Percentiles rank a stretch among this genome's conserved stretches.
Conservation (phyloP, 192 early-diverging fungal species). For the Coemansia nantahalensis region DNA sequence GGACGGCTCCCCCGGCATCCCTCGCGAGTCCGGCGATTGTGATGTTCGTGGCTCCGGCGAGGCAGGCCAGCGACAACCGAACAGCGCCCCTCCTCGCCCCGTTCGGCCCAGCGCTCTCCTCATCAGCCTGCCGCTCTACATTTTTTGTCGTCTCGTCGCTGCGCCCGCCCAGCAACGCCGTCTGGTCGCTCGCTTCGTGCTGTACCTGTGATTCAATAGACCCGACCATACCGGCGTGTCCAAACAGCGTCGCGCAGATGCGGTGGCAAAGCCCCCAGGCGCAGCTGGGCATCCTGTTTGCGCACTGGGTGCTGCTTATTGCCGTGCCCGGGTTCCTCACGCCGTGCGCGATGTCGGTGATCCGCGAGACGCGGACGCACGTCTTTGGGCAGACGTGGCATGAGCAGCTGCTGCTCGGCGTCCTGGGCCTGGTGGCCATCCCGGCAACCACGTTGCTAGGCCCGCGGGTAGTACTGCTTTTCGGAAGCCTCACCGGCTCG, state of each 20-base stretch:
- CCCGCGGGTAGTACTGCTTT: conserved; percentile 2
- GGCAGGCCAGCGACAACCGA: too few relatives aligned
- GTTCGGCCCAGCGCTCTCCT: too few relatives aligned
- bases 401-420: conserved; percentile 4
- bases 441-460: conserved; percentile 12
- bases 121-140: too few relatives aligned
- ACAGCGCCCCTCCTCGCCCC: too few relatives aligned
- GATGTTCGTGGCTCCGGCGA: too few relatives aligned
- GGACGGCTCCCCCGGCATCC: too few relatives aligned
- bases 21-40: too few relatives aligned
- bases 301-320: conserved; percentile 5
- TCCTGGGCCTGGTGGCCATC: conserved; percentile 6
- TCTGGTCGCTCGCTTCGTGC: too few relatives aligned
- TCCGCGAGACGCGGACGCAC: not conserved
- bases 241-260: conserved; percentile 3
- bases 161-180: too few relatives aligned
- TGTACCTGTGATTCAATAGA: too few relatives aligned
- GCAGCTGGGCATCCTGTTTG: conserved; percentile 13
- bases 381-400: conserved; percentile 14
- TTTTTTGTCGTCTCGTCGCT: too few relatives aligned
- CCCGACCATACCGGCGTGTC: too few relatives aligned
- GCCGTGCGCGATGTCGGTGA: conserved; percentile 3
- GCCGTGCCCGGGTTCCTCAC: conserved; percentile 5
- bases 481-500: not conserved
- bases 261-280: conserved; percentile 20